Evolutionary conservation across 2,329 filamentous ascomycete species (phyloP).

Genomic region (Alternaria longipes): DNA sequence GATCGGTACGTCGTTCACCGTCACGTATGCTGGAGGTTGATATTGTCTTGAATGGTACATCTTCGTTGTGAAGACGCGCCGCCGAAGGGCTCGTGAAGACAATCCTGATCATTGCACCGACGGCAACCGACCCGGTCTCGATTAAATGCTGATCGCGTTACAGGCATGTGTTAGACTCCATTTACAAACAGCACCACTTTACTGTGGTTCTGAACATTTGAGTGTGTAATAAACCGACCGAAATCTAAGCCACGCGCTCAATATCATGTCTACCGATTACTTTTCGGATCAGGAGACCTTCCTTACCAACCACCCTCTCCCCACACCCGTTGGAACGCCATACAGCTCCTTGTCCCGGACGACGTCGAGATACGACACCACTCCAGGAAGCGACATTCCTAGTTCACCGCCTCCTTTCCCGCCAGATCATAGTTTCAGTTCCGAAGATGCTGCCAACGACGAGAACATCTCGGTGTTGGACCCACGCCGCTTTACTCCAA

Average conservation of each 20-base stretch:
- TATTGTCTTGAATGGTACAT: background rate
- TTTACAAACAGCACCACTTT: slow-evolving; percentile 36
- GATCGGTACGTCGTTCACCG: slow-evolving; percentile 17
- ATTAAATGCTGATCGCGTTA: slow-evolving; percentile 16
- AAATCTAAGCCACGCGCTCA: background rate
- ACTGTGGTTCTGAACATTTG: slow-evolving; percentile 35
- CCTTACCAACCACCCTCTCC: slow-evolving; percentile 62
- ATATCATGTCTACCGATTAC: slow-evolving; percentile 54
- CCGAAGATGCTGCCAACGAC: slow-evolving; percentile 64
- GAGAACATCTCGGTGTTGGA: slow-evolving; percentile 81
- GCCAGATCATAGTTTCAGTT: slow-evolving; percentile 58
- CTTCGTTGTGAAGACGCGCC: background rate
- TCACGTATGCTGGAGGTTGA: background rate
- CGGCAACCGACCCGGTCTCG: background rate
- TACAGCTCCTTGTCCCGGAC: slow-evolving; percentile 72
- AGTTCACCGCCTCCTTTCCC: slow-evolving; percentile 68
- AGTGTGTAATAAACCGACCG: background rate
- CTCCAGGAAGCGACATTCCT: slow-evolving; percentile 68
- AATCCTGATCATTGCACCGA: background rate
- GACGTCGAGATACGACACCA: slow-evolving; percentile 67
- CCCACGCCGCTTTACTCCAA: slow-evolving; percentile 92
- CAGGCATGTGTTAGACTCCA: slow-evolving; percentile 42
- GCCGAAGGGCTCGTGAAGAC: background rate
- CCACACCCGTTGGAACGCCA: slow-evolving; percentile 75
- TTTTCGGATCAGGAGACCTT: slow-evolving; percentile 57